phyloP scores from a whole-genome alignment of 495 filamentous ascomycete species.

The Tuber magnatum region DNA sequence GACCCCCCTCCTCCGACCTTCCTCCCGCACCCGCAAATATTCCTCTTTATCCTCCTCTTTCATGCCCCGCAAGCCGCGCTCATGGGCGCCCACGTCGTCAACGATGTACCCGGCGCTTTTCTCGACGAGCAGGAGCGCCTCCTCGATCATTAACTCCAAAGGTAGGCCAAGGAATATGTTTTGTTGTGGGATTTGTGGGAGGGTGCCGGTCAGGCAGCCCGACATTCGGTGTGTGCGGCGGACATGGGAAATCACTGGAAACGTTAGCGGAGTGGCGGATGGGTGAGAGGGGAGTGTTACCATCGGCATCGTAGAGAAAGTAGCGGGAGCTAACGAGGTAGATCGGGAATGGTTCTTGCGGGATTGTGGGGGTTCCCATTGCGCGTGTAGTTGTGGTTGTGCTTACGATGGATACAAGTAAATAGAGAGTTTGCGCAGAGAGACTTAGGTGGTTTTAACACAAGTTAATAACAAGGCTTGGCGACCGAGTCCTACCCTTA shows the following conservation, averaged over 20 bases:
- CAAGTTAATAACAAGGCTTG: too few species aligned
- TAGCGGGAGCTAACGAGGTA: conserved; percentile 73
- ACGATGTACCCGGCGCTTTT: conserved; percentile 46
- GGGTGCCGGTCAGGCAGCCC: conserved; percentile 75
- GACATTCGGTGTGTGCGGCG: conserved; percentile 77
- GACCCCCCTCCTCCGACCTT: conserved; percentile 20
- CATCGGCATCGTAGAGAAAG: conserved; percentile 79
- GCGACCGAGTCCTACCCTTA: too few species aligned
- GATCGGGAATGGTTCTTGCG: conserved; percentile 61
- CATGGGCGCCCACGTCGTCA: conserved; percentile 34
- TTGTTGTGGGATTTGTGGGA: conserved; percentile 87
- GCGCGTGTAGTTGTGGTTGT: background rate
- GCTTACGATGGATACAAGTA: background rate
- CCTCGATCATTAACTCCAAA: conserved; percentile 81
- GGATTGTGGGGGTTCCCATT: conserved; percentile 21
- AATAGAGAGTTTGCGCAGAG: too few species aligned
- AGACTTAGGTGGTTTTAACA: too few species aligned
- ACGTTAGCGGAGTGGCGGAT: conserved; percentile 17
- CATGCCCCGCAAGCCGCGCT: conserved; percentile 52
- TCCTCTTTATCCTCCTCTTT: conserved; percentile 49
- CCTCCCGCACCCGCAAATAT: conserved; percentile 39
- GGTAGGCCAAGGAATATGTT: conserved; percentile 90
- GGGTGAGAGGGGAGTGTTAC: conserved; percentile 16
- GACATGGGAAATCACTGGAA: conserved; percentile 60
- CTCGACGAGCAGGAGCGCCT: conserved; percentile 75